These are phyloP conservation scores for Kwoniella dendrophila DNA, from an alignment of 768 basidiomycete species.

Conservation along the genomic window DNA sequence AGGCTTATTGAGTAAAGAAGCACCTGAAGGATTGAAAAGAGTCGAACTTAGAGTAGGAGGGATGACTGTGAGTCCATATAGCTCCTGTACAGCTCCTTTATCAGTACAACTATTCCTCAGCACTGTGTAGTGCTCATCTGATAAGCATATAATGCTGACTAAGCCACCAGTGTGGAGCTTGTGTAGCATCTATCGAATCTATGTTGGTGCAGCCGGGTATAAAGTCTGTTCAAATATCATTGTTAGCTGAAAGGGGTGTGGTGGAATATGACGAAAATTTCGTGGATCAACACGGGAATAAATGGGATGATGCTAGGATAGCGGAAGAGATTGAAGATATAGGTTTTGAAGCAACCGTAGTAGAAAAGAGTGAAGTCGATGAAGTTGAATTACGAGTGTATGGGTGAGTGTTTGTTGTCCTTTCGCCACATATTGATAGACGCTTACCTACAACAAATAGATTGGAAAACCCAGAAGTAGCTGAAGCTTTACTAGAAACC, in stretches of 20 bases:
- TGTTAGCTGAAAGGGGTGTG: constrained; percentile 91
- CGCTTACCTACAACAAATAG: constrained; percentile 17
- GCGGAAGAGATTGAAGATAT: constrained; percentile 80
- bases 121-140: not conserved
- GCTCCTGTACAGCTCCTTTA: not conserved
- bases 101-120: not conserved
- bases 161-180: constrained; percentile 54
- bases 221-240: constrained; percentile 83
- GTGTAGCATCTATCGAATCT: constrained; percentile 55
- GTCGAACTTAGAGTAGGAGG: constrained; percentile 53
- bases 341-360: constrained; percentile 54
- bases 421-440: not conserved
- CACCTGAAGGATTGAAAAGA: constrained; percentile 22
- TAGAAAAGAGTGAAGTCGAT: constrained; percentile 50
- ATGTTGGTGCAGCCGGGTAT: constrained; percentile 76
- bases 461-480: constrained; percentile 39
- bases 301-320: constrained; percentile 81
- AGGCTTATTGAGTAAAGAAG: constrained; percentile 18
- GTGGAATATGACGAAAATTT: constrained; percentile 79
- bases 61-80: constrained; percentile 47
- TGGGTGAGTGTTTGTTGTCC: constrained; percentile 37
- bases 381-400: constrained; percentile 52
- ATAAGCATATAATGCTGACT: constrained; percentile 8
- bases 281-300: constrained; percentile 32
- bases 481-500: constrained; percentile 28